phyloP scores from a whole-genome alignment of 495 filamentous ascomycete genomes.

The Penicillium canescens region DNA sequence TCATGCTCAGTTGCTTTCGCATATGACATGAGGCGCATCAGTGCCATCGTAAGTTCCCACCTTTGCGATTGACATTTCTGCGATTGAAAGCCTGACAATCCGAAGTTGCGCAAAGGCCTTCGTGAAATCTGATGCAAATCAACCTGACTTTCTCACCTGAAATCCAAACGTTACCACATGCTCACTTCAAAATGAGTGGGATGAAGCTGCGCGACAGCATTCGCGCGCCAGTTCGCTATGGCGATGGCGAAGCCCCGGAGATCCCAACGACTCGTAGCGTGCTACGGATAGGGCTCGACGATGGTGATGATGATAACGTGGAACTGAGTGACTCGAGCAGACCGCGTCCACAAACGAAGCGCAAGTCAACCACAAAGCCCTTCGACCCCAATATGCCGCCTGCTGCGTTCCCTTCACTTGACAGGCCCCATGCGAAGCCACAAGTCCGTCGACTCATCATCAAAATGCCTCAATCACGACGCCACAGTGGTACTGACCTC shows the following conservation, averaged over 20 bases:
- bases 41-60: not conserved
- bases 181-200: not conserved
- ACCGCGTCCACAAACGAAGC: not conserved
- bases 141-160: not conserved
- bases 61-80: not conserved
- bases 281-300: not conserved
- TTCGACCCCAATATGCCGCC: slow-evolving; percentile 44
- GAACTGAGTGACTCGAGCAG: not conserved
- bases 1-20: too few relatives aligned
- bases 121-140: too few relatives aligned
- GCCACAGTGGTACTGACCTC: too few relatives aligned
- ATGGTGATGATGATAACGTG: not conserved
- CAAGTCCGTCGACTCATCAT: too few relatives aligned
- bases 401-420: slow-evolving; percentile 45
- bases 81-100: not conserved
- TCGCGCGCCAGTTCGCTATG: slow-evolving; percentile 19
- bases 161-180: not conserved
- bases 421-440: slow-evolving; percentile 7
- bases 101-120: too few relatives aligned
- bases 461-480: not conserved
- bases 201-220: slow-evolving; percentile 25
- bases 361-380: slow-evolving; percentile 14
- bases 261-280: not conserved
- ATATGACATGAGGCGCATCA: not conserved
- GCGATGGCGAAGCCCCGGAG: slow-evolving; percentile 2